These are phyloP conservation scores for Thinopyrum elongatum DNA, from an alignment of 176 grass and related monocot genomes.

Conservation along the genomic window DNA sequence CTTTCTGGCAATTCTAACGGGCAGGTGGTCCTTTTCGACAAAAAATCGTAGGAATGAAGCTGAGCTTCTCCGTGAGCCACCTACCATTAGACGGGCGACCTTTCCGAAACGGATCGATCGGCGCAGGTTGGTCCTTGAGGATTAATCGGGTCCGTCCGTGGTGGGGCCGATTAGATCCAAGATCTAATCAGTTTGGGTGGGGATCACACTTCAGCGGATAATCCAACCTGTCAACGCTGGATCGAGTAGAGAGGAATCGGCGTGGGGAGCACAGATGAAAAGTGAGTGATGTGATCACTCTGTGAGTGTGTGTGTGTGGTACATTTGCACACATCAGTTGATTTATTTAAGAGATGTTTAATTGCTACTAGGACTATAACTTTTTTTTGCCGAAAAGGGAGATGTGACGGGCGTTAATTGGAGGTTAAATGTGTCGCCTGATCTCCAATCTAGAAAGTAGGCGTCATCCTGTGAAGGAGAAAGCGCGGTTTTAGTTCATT, in stretches of 20 bases:
- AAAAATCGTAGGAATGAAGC: conserved; percentile 21
- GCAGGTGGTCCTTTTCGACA: too few species aligned
- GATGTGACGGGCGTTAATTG: background rate
- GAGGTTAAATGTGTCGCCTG: background rate
- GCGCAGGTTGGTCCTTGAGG: background rate
- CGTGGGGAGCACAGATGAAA: background rate
- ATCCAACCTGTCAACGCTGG: background rate
- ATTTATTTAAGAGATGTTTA: background rate
- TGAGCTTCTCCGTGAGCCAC: conserved; percentile 7
- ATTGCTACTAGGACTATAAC: background rate
- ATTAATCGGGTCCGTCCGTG: background rate
- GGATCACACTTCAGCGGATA: background rate
- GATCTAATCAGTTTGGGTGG: conserved; percentile 21
- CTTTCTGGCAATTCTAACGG: too few species aligned
- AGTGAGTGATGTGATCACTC: background rate
- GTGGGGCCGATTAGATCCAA: conserved; percentile 25
- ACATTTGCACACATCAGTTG: background rate
- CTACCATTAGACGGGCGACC: background rate
- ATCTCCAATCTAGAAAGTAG: background rate
- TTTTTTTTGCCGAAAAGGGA: background rate
- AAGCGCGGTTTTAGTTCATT: background rate
- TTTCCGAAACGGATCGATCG: conserved; percentile 1
- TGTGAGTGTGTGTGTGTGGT: background rate
- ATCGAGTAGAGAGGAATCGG: background rate
- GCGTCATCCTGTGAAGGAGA: background rate